Conservation (phyloP, 1,284 basidiomycete species). For the Apiotrichum sp. region DNA sequence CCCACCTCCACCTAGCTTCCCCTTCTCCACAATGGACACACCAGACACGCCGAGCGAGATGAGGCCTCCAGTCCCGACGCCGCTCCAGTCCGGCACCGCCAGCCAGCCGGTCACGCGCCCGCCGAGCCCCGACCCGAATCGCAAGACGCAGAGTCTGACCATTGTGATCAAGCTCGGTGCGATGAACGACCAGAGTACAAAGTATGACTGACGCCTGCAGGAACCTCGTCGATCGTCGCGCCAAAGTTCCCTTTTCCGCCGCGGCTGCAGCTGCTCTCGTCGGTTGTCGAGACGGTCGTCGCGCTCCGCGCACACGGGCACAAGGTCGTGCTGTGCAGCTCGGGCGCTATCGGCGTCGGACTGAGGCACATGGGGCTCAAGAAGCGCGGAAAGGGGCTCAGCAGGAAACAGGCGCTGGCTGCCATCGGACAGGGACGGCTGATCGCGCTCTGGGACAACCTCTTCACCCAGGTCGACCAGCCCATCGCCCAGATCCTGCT, state of each 20-base stretch:
- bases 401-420: conserved; percentile 92
- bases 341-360: conserved; percentile 93
- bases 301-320: conserved; percentile 73
- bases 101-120: conserved; percentile 1
- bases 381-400: conserved; percentile 71
- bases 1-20: too few relatives aligned
- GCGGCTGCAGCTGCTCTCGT: conserved; percentile 80
- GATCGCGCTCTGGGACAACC: conserved; percentile 93
- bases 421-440: conserved; percentile 94
- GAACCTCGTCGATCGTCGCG: conserved; percentile 89
- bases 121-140: neutral
- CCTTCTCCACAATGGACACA: neutral
- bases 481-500: conserved; percentile 92
- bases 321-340: conserved; percentile 89
- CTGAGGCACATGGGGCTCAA: conserved; percentile 82
- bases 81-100: neutral
- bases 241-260: conserved; percentile 78
- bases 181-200: conserved; percentile 16
- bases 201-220: conserved; percentile 46
- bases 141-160: conserved; percentile 45
- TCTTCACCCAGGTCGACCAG: conserved; percentile 88
- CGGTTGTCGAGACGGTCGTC: conserved; percentile 86
- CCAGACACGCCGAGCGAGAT: neutral
- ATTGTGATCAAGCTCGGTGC: conserved; percentile 82
- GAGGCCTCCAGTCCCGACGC: neutral